A percentile compares a stretch with the other conserved stretches of the same genome.
These are phyloP conservation scores for Sisymbrium irio DNA, from an alignment of 345 rosid genomes.

Conservation along the genomic window DNA sequence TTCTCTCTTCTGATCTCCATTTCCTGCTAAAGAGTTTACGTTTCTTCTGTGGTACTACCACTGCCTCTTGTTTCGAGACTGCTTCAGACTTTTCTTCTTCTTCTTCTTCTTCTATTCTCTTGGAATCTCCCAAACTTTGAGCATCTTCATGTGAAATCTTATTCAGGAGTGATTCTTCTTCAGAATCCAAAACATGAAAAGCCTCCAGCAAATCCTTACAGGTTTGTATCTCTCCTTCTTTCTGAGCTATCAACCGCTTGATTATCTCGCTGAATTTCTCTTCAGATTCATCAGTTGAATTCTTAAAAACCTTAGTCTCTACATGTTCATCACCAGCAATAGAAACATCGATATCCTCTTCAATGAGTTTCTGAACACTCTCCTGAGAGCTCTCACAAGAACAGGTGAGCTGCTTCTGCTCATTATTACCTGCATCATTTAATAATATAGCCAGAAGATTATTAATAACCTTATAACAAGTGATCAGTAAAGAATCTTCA, in stretches of 20 bases:
- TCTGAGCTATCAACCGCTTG: constrained; percentile 59
- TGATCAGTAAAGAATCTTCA: neutral
- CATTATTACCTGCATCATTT: constrained; percentile 13
- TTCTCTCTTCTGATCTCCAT: constrained; percentile 45
- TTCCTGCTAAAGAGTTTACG: constrained; percentile 46
- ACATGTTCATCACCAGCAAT: constrained; percentile 19
- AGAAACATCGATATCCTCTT: constrained; percentile 52
- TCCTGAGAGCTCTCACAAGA: constrained; percentile 35
- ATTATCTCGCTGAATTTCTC: constrained; percentile 64
- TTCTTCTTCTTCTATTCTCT: constrained; percentile 17
- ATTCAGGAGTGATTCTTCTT: constrained; percentile 60
- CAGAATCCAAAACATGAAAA: constrained; percentile 63
- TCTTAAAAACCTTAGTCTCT: constrained; percentile 33
- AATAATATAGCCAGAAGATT: neutral
- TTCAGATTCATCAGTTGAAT: constrained; percentile 45
- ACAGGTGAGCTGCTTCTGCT: constrained; percentile 8
- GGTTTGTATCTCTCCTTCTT: constrained; percentile 45
- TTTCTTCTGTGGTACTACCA: constrained; percentile 20
- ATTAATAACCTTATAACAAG: neutral
- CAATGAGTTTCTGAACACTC: constrained; percentile 75
- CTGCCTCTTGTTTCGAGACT: constrained; percentile 12
- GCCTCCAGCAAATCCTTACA: constrained; percentile 71
- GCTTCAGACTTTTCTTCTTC: constrained; percentile 12
- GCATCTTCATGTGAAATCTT: constrained; percentile 54
- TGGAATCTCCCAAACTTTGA: constrained; percentile 26